Percentiles rank a stretch among this genome's conserved stretches.
Evolutionary conservation across 352 stramenopile species (phyloP).

Genomic region (Globisporangium spiculum): DNA sequence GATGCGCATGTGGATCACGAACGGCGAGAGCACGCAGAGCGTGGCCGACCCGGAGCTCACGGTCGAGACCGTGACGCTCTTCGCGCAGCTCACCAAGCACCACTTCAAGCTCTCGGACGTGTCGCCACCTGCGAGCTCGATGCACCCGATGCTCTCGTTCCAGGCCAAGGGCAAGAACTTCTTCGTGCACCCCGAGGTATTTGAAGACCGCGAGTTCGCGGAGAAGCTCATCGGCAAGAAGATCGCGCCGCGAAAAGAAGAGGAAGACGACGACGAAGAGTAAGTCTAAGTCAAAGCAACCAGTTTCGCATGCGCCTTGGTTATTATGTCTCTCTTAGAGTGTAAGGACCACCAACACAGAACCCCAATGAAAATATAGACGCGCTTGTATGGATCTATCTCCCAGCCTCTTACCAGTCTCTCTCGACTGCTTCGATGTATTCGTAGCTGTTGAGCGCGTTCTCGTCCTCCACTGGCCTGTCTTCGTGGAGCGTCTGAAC

Average conservation of each 20-base stretch:
- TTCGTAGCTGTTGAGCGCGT: slow-evolving; percentile 80
- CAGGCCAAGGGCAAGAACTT: slow-evolving; percentile 59
- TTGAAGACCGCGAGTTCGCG: slow-evolving; percentile 55
- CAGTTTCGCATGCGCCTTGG: neutral
- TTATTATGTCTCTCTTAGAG: neutral
- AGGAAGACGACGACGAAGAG: slow-evolving; percentile 20
- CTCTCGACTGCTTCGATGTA: slow-evolving; percentile 77
- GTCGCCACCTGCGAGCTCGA: slow-evolving; percentile 43
- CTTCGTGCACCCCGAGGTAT: slow-evolving; percentile 79
- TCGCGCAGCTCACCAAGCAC: slow-evolving; percentile 49
- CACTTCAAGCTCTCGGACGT: slow-evolving; percentile 67
- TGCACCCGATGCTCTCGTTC: slow-evolving; percentile 87
- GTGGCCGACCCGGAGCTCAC: slow-evolving; percentile 40
- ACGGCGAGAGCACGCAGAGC: slow-evolving; percentile 11
- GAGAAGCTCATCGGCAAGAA: slow-evolving; percentile 53
- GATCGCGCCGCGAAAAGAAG: slow-evolving; percentile 23
- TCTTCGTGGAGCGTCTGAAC: slow-evolving; percentile 24
- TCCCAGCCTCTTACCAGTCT: slow-evolving; percentile 23
- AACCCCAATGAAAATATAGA: slow-evolving; percentile 5
- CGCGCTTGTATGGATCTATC: neutral
- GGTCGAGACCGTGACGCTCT: slow-evolving; percentile 70
- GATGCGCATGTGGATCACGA: slow-evolving; percentile 71
- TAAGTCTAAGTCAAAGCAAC: neutral
- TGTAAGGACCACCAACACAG: neutral
- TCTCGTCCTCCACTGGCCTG: slow-evolving; percentile 46